A percentile compares a stretch with the other conserved stretches of the same genome.
These are phyloP conservation scores for Stenocarpella maydis DNA, from an alignment of 2,329 filamentous ascomycete genomes.

Conservation along the genomic window DNA sequence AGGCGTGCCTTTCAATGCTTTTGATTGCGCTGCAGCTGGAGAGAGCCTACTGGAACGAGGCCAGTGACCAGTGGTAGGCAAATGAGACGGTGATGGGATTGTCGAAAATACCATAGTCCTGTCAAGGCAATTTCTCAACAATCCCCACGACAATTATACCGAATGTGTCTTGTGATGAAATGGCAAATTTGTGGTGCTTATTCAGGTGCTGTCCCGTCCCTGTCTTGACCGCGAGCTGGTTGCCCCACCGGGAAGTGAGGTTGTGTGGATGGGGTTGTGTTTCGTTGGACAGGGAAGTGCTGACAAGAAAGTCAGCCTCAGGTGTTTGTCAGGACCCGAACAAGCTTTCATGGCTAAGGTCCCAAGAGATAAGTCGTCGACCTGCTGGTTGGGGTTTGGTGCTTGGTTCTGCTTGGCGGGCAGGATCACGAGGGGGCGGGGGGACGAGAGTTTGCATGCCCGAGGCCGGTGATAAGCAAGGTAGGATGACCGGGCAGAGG, in stretches of 20 bases:
- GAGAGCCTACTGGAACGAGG: not conserved
- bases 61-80: not conserved
- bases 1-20: too few relatives aligned
- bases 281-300: not conserved
- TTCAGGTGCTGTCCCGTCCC: not conserved
- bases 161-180: not conserved
- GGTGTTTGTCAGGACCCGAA: conserved; percentile 4
- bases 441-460: not conserved
- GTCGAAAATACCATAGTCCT: not conserved
- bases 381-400: not conserved
- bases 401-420: conserved; percentile 1
- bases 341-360: conserved; percentile 12
- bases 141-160: not conserved
- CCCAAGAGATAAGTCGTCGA: not conserved
- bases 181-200: not conserved
- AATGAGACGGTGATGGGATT: not conserved
- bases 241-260: not conserved
- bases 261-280: not conserved
- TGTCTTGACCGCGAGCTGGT: not conserved
- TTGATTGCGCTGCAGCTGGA: not conserved
- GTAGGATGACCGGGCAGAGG: not conserved
- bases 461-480: conserved; percentile 21
- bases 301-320: not conserved
- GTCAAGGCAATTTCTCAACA: not conserved
- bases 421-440: not conserved